Percentiles rank a stretch among this genome's conserved stretches.
These are phyloP conservation scores for Stachybotrys chartarum DNA, from an alignment of 2,329 filamentous ascomycete species.

Conservation along the genomic window DNA sequence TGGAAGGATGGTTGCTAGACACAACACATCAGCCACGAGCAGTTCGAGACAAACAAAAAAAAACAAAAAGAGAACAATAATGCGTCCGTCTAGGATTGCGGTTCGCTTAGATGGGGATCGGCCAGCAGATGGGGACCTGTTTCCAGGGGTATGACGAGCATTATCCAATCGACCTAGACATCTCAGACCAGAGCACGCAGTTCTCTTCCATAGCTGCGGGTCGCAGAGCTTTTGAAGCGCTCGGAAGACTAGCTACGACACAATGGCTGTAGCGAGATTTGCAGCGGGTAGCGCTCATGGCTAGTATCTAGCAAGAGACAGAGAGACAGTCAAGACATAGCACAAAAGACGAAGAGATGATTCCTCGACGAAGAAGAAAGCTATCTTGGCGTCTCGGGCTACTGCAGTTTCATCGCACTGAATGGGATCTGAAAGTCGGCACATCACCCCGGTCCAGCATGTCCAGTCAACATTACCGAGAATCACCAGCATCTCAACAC, in stretches of 20 bases:
- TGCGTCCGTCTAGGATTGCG: too few species aligned
- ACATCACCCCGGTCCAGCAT: neutral
- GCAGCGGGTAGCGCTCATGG: slow-evolving; percentile 54
- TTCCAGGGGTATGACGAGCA: slow-evolving; percentile 18
- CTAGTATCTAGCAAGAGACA: slow-evolving; percentile 57
- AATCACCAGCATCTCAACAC: neutral
- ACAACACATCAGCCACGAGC: neutral
- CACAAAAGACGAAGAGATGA: slow-evolving; percentile 45
- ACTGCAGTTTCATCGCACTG: slow-evolving; percentile 7
- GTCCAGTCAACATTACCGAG: neutral
- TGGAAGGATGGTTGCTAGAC: neutral
- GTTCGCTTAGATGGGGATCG: slow-evolving; percentile 1
- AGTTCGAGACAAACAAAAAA: neutral
- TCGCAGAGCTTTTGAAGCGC: slow-evolving; percentile 35
- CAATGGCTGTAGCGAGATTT: slow-evolving; percentile 47
- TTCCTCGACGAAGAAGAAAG: slow-evolving; percentile 38
- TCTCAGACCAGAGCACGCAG: slow-evolving; percentile 17
- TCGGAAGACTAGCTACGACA: slow-evolving; percentile 27
- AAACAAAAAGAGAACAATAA: neutral
- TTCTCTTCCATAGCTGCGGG: slow-evolving; percentile 39
- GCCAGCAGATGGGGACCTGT: slow-evolving; percentile 2
- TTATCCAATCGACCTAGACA: slow-evolving; percentile 22
- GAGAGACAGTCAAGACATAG: slow-evolving; percentile 57
- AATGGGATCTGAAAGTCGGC: neutral
- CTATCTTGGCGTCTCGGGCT: slow-evolving; percentile 32